Percentiles rank a stretch among this genome's conserved stretches.
Conservation (phyloP, 31 red algal species). For the Pterothamnion heteromorphum region DNA sequence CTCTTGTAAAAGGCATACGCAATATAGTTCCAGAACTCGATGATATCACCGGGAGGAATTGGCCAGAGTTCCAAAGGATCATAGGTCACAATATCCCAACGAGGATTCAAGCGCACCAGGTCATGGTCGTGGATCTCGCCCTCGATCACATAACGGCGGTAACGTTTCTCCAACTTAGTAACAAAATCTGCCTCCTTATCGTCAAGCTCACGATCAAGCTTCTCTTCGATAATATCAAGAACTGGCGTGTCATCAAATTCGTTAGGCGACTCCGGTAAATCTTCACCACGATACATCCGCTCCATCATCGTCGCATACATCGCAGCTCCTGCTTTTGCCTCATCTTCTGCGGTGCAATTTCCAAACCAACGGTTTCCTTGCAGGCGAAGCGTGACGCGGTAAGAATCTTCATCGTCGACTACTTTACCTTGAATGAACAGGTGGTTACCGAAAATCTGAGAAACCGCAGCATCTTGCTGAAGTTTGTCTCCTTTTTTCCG, state of each 20-base stretch:
- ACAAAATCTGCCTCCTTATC: not conserved
- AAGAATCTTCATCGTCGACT: not conserved
- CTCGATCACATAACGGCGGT: not conserved
- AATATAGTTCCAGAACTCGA: not conserved
- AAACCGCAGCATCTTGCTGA: not conserved
- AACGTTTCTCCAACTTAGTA: not conserved
- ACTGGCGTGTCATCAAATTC: not conserved
- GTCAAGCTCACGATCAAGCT: not conserved
- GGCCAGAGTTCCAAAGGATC: not conserved
- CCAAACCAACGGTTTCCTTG: not conserved
- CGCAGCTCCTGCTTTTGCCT: not conserved
- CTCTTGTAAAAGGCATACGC: not conserved
- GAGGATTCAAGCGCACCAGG: not conserved
- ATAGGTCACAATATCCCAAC: not conserved
- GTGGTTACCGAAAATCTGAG: constrained; percentile 1
- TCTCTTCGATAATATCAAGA: not conserved
- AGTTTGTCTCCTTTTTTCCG: not conserved
- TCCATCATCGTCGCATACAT: not conserved
- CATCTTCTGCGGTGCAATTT: not conserved
- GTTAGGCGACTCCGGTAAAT: not conserved
- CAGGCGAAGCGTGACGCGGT: not conserved
- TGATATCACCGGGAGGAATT: not conserved
- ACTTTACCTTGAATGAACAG: not conserved
- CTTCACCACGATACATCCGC: not conserved
- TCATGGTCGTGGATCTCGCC: not conserved